These are phyloP conservation scores for Tolypocladium ovalisporum DNA, from an alignment of 2,329 filamentous ascomycete species.

Conservation along the genomic window DNA sequence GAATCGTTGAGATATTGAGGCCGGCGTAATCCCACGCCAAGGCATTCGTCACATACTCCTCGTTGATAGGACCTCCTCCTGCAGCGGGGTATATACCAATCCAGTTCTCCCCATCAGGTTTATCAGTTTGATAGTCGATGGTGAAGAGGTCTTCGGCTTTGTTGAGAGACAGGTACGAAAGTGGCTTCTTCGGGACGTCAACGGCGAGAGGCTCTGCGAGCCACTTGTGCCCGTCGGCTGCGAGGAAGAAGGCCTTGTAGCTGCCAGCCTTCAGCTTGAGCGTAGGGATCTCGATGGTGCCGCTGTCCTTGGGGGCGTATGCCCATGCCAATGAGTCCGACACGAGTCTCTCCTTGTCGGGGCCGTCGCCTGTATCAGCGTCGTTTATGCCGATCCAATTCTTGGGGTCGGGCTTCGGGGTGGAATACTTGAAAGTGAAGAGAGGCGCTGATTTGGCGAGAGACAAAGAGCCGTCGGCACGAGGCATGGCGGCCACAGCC, in stretches of 20 bases:
- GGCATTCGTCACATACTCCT: constrained; percentile 15
- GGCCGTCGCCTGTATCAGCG: constrained; percentile 19
- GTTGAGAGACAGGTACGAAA: background rate
- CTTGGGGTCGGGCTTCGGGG: constrained; percentile 11
- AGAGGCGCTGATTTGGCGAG: constrained; percentile 3
- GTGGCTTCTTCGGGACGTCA: constrained; percentile 6
- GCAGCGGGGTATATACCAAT: constrained; percentile 22
- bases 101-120: constrained; percentile 22
- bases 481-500: background rate
- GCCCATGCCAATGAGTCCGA: constrained; percentile 20
- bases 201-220: constrained; percentile 23
- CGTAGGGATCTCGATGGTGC: constrained; percentile 14
- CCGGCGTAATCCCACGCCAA: constrained; percentile 23
- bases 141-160: constrained; percentile 8
- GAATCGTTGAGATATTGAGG: constrained; percentile 13
- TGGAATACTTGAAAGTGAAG: constrained; percentile 25
- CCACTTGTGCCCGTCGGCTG: constrained; percentile 22
- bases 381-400: constrained; percentile 29
- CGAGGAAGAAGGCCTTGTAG: constrained; percentile 26
- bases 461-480: constrained; percentile 4
- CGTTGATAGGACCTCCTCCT: constrained; percentile 22
- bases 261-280: constrained; percentile 14
- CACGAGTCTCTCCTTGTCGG: constrained; percentile 17
- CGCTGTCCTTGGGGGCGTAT: constrained; percentile 17
- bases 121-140: constrained; percentile 21